Evolutionary conservation across 1,139 yeast species (phyloP).

Genomic region (Candida gigantensis): DNA sequence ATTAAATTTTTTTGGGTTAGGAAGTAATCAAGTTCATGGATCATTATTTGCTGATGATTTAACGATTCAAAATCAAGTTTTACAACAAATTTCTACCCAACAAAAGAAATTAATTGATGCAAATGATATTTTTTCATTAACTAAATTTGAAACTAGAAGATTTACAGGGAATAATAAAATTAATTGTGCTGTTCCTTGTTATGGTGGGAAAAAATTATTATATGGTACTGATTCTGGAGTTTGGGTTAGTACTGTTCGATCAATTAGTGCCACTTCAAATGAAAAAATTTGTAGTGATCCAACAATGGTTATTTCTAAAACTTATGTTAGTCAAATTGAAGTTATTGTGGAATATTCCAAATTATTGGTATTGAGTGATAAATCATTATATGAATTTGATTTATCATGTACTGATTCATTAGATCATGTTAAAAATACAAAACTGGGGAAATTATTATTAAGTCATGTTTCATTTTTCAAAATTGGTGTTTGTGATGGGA

Average conservation of each 20-base stretch:
- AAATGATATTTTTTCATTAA: conserved; percentile 78
- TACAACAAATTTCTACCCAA: conserved; percentile 78
- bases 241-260: conserved; percentile 68
- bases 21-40: conserved; percentile 46
- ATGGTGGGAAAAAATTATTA: conserved; percentile 87
- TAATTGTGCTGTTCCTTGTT: conserved; percentile 91
- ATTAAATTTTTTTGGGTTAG: conserved; percentile 46
- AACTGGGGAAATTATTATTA: conserved; percentile 76
- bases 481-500: conserved; percentile 89
- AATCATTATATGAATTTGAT: conserved; percentile 81
- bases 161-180: conserved; percentile 74
- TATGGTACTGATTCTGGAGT: conserved; percentile 94
- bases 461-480: conserved; percentile 87
- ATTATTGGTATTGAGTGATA: conserved; percentile 78
- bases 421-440: conserved; percentile 67
- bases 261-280: conserved; percentile 44
- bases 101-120: conserved; percentile 70
- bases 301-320: conserved; percentile 71
- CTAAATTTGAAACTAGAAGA: conserved; percentile 70
- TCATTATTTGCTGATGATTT: conserved; percentile 51
- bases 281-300: conserved; percentile 68
- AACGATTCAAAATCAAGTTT: conserved; percentile 73
- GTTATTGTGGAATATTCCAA: conserved; percentile 91
- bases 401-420: conserved; percentile 66
- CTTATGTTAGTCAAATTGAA: conserved; percentile 85